Base-by-base conservation (phyloP, 1,284 basidiomycete species). In the Flammula alnicola region DNA sequence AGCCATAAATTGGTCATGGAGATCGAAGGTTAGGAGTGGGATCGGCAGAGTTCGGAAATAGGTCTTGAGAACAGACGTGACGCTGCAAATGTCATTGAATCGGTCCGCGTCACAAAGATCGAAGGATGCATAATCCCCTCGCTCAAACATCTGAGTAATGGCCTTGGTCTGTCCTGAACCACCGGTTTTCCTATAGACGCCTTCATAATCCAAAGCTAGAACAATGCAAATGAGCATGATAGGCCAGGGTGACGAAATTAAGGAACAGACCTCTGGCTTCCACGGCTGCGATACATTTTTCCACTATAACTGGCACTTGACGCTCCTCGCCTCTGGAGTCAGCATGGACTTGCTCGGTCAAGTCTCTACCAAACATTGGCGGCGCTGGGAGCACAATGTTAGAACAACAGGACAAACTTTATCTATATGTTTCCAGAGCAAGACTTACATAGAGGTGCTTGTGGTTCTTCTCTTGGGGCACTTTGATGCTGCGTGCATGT, bases 111-210 rank as follows among this genome's bases (percentile, higher is more conserved):
- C 93, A 47, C 80, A 78, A 35, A 99, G 80, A 66, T 99, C 92
- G 66, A 99, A 98, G 1, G 89, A 75, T 12, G 77, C 66, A 65
- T 95, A 95, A 63, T 95, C 86, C 46, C 94, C 94, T 33, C 91
- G 84, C 63, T 99, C 97, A 63, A 99, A 99, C 27, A 97, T 79
- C 58, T 95, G 91, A 0, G 93, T 95, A 69, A 99, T 98, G 51
- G 83, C 81, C 70, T 96, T 96, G 39, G 93, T 91, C 64, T 96
- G 94, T 7, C 91, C 84, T 26, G 91, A 87, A 5, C 97, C 97
- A 17, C 97, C 97, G 0, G 91, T 93, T 75, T 98, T 98, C 54
- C 97, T 93, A 71, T 98, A 98, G 58, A 99, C 94, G 10, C 96
- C 93, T 68, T 96, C 93, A 63, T 93, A 93, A 55, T 93, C 90